Percentiles rank a stretch among this genome's conserved stretches.
Evolutionary conservation across 805 yeast genomes (phyloP).

Genomic region (Kodamaea hsintzibuensis): DNA sequence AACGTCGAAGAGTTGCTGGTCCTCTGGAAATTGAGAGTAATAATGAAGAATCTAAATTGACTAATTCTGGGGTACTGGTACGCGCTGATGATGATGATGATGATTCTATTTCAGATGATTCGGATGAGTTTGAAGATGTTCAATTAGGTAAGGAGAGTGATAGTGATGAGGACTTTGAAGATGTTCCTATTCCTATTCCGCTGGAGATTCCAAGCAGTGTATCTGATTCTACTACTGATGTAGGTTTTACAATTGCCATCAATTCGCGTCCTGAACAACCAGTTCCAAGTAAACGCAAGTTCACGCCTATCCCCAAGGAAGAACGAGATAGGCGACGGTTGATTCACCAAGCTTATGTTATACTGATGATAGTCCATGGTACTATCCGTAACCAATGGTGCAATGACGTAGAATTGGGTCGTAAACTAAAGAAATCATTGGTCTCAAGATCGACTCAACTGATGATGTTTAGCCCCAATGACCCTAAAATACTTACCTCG

Average conservation of each 20-base stretch:
- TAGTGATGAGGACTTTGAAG: conserved; percentile 20
- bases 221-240: not conserved
- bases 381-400: conserved; percentile 74
- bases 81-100: not conserved
- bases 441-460: conserved; percentile 49
- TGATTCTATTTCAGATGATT: not conserved
- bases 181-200: conserved; percentile 13
- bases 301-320: conserved; percentile 47
- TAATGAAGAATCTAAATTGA: not conserved
- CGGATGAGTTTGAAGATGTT: conserved; percentile 8
- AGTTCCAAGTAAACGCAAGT: conserved; percentile 24
- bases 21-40: not conserved
- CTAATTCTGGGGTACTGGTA: too few relatives aligned
- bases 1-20: not conserved
- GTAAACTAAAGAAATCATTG: conserved; percentile 43
- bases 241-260: conserved; percentile 10
- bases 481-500: conserved; percentile 14
- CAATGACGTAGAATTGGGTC: conserved; percentile 45
- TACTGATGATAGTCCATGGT: conserved; percentile 66
- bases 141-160: conserved; percentile 6
- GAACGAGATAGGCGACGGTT: conserved; percentile 54
- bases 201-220: not conserved
- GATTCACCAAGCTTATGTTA: conserved; percentile 60
- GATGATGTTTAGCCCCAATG: conserved; percentile 28
- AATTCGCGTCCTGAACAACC: conserved; percentile 14